Evolutionary conservation across 805 yeast species (phyloP).

Genomic region (Cyberlindnera nakhonratchasimensis): DNA sequence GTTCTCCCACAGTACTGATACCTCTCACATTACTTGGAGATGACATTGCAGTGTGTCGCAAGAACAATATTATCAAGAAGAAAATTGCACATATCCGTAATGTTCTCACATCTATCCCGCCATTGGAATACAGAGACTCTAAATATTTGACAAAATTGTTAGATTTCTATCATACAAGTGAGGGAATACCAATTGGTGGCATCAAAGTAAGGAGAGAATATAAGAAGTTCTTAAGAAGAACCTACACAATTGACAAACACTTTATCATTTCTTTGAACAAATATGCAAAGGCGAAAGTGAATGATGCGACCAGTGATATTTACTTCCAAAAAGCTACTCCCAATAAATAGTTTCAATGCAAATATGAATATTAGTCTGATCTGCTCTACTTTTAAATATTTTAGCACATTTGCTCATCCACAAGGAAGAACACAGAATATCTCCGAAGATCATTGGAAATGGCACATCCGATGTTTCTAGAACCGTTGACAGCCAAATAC

Average conservation of each 20-base stretch:
- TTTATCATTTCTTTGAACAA: slow-evolving; percentile 17
- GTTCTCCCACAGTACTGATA: slow-evolving; percentile 15
- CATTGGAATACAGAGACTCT: slow-evolving; percentile 20
- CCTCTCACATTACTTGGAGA: slow-evolving; percentile 23
- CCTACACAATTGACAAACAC: slow-evolving; percentile 20
- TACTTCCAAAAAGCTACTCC: slow-evolving; percentile 5
- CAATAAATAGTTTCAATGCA: background rate
- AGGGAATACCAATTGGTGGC: background rate
- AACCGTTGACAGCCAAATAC: slow-evolving; percentile 30
- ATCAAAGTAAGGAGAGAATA: slow-evolving; percentile 20
- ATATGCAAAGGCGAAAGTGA: slow-evolving; percentile 19
- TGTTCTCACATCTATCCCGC: slow-evolving; percentile 18
- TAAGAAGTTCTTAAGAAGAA: slow-evolving; percentile 23
- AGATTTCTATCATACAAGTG: slow-evolving; percentile 10
- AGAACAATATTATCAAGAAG: slow-evolving; percentile 21
- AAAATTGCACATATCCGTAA: slow-evolving; percentile 22
- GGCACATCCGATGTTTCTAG: slow-evolving; percentile 33
- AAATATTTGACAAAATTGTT: slow-evolving; percentile 15
- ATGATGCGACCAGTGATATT: slow-evolving; percentile 4
- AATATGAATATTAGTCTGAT: background rate
- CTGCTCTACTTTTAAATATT: background rate
- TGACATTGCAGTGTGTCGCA: slow-evolving; percentile 20
- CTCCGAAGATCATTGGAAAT: slow-evolving; percentile 35
- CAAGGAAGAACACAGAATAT: slow-evolving; percentile 11
- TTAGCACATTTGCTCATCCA: slow-evolving; percentile 2